These are phyloP conservation scores for Bipolaris zeicola DNA, from an alignment of 2,329 filamentous ascomycete species.

Conservation along the genomic window DNA sequence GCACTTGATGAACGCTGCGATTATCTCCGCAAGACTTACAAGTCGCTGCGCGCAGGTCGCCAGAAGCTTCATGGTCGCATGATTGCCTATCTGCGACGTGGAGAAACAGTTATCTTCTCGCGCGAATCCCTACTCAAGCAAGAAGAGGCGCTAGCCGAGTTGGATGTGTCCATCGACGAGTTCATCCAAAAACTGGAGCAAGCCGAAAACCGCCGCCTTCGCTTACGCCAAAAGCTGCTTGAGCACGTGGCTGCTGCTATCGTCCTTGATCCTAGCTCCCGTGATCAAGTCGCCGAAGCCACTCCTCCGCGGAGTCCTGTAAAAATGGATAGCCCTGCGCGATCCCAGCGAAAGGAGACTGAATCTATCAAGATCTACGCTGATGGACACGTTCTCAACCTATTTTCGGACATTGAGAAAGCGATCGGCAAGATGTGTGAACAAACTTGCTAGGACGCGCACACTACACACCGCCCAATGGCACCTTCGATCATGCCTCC, in stretches of 20 bases:
- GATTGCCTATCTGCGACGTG: slow-evolving; percentile 75
- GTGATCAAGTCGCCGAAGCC: slow-evolving; percentile 37
- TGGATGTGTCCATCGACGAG: slow-evolving; percentile 79
- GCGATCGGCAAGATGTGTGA: slow-evolving; percentile 53
- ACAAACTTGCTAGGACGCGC: slow-evolving; percentile 40
- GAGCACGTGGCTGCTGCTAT: slow-evolving; percentile 78
- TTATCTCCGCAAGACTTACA: slow-evolving; percentile 77
- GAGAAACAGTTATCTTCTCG: slow-evolving; percentile 72
- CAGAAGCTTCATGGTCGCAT: slow-evolving; percentile 78
- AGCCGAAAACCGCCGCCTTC: slow-evolving; percentile 75
- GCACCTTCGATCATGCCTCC: slow-evolving; percentile 20
- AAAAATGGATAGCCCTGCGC: slow-evolving; percentile 44
- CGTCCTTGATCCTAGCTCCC: slow-evolving; percentile 40
- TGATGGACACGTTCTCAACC: slow-evolving; percentile 49
- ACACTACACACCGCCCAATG: slow-evolving; percentile 17
- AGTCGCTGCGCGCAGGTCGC: slow-evolving; percentile 73
- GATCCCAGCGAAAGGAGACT: slow-evolving; percentile 45
- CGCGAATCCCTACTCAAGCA: slow-evolving; percentile 78
- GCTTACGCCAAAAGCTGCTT: slow-evolving; percentile 78
- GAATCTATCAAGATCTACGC: slow-evolving; percentile 53
- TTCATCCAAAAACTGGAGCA: slow-evolving; percentile 81
- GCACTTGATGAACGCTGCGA: slow-evolving; percentile 78
- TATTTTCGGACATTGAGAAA: slow-evolving; percentile 51
- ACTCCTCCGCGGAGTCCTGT: slow-evolving; percentile 49
- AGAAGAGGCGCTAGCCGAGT: slow-evolving; percentile 76